These are phyloP conservation scores for Aspergillus sclerotialis DNA, from an alignment of 2,329 filamentous ascomycete species.

Conservation along the genomic window DNA sequence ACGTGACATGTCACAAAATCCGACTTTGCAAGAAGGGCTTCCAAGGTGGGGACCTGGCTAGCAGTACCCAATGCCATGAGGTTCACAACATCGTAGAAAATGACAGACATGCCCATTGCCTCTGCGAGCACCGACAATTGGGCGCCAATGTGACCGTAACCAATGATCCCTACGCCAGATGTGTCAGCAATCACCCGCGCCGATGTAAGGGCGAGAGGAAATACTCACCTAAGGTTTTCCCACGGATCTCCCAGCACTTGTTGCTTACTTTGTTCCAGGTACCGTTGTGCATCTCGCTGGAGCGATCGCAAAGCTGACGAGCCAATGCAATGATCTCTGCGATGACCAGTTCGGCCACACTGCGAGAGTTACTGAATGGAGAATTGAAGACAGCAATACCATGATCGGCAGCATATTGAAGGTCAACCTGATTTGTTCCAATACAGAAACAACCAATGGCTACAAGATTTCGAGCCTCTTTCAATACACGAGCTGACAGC, in stretches of 20 bases:
- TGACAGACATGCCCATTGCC: slow-evolving; percentile 95
- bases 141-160: slow-evolving; percentile 94
- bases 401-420: slow-evolving; percentile 39
- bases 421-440: slow-evolving; percentile 62
- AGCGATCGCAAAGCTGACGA: slow-evolving; percentile 86
- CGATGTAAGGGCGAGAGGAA: slow-evolving; percentile 1
- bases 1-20: slow-evolving; percentile 96
- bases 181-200: slow-evolving; percentile 10
- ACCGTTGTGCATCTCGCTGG: slow-evolving; percentile 85
- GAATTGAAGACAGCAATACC: slow-evolving; percentile 98
- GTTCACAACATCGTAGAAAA: slow-evolving; percentile 93
- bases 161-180: slow-evolving; percentile 64
- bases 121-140: slow-evolving; percentile 94
- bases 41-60: slow-evolving; percentile 70
- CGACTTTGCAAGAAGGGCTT: slow-evolving; percentile 67
- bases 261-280: slow-evolving; percentile 97
- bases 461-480: slow-evolving; percentile 86
- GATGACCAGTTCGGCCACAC: slow-evolving; percentile 93
- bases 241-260: slow-evolving; percentile 96
- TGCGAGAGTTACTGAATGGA: slow-evolving; percentile 95
- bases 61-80: slow-evolving; percentile 91
- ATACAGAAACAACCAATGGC: slow-evolving; percentile 99
- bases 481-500: slow-evolving; percentile 75
- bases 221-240: slow-evolving; percentile 77
- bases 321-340: slow-evolving; percentile 87